phyloP scores from a whole-genome alignment of 805 yeast genomes.

The Lipomyces mesembrius region DNA sequence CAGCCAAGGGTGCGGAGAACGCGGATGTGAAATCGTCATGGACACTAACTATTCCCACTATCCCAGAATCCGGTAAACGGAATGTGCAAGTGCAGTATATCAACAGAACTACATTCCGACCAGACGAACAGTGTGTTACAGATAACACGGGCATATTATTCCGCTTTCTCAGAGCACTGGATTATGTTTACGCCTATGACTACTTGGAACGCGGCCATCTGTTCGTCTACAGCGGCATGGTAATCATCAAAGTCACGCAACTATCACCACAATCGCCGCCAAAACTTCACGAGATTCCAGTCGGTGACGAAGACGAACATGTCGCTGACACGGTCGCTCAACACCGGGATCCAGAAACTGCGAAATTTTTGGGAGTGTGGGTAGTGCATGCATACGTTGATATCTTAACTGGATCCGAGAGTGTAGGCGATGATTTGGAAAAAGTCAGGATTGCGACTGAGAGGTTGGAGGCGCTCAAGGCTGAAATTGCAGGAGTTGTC shows the following conservation, averaged over 20 bases:
- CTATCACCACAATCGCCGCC: conserved; percentile 28
- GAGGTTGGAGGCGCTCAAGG: conserved; percentile 26
- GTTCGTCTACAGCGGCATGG: conserved; percentile 27
- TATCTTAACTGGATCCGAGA: conserved; percentile 19
- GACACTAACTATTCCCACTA: conserved; percentile 44
- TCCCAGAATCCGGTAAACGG: conserved; percentile 49
- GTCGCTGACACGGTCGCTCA: conserved; percentile 28
- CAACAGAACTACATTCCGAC: conserved; percentile 13
- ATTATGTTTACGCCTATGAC: conserved; percentile 35
- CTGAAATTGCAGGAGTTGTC: conserved; percentile 27
- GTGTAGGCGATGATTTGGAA: conserved; percentile 31
- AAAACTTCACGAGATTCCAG: conserved; percentile 27
- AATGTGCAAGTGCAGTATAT: conserved; percentile 30
- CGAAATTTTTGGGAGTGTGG: conserved; percentile 30
- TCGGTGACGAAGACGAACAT: conserved; percentile 13
- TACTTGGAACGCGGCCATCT: conserved; percentile 28
- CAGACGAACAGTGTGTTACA: not conserved
- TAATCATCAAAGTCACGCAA: conserved; percentile 23
- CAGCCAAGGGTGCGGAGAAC: not conserved
- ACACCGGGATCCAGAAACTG: conserved; percentile 16
- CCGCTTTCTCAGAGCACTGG: conserved; percentile 28
- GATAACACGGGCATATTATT: conserved; percentile 21
- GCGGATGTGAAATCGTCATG: conserved; percentile 33
- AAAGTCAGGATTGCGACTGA: conserved; percentile 23
- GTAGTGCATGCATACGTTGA: conserved; percentile 36